phyloP scores from a whole-genome alignment of 2,329 filamentous ascomycete genomes.

The Colletotrichum musicola region DNA sequence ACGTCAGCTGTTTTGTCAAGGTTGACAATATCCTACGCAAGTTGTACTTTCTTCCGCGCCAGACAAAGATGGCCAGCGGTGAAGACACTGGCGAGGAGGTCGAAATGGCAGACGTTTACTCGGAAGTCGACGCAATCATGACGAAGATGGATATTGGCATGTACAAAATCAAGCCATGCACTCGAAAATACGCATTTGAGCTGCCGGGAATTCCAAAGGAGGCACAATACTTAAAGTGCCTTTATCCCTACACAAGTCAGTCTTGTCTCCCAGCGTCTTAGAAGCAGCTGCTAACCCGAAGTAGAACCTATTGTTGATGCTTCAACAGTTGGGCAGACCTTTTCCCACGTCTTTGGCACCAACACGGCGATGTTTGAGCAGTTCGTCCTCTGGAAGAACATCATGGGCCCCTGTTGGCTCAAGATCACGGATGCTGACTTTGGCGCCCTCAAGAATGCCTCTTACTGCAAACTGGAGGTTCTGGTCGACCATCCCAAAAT shows the following conservation, averaged over 20 bases:
- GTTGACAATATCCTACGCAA: conserved; percentile 94
- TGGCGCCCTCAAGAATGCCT: conserved; percentile 86
- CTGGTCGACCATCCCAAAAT: conserved; percentile 82
- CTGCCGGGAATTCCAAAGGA: conserved; percentile 88
- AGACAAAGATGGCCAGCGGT: conserved; percentile 68
- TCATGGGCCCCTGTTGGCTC: conserved; percentile 99
- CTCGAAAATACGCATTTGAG: conserved; percentile 96
- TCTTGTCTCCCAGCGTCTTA: conserved; percentile 26
- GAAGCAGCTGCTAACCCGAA: conserved; percentile 38
- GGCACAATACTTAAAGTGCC: conserved; percentile 91
- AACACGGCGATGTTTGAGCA: conserved; percentile 97
- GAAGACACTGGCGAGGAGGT: conserved; percentile 81
- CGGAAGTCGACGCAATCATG: conserved; percentile 91
- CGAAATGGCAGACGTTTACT: conserved; percentile 88
- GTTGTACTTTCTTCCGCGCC: conserved; percentile 90
- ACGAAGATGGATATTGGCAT: conserved; percentile 84
- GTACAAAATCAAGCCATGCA: conserved; percentile 94
- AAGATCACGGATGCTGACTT: conserved; percentile 91
- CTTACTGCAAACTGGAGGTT: conserved; percentile 96
- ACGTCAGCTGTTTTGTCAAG: conserved; percentile 95
- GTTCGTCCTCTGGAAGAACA: conserved; percentile 98
- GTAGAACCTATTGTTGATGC: conserved; percentile 77
- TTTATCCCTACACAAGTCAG: conserved; percentile 90
- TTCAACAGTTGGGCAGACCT: conserved; percentile 84
- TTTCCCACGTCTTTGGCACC: conserved; percentile 92